Conservation (phyloP, 202 grass and related monocot species). For the Schoenoplectus tabernaemontani region DNA sequence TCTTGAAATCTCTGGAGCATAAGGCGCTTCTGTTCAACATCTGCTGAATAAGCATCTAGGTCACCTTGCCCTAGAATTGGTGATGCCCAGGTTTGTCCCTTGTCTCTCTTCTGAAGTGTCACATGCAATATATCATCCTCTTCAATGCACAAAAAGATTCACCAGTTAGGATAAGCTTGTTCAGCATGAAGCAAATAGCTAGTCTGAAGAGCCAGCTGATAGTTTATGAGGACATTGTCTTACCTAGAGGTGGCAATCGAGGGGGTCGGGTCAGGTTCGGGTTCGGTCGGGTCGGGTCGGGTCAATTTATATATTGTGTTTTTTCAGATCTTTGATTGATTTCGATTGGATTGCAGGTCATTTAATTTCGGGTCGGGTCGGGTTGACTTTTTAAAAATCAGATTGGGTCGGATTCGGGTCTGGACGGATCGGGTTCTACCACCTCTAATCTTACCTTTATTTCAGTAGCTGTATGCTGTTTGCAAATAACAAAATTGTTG, state of each 20-base stretch:
- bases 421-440: too few relatives aligned
- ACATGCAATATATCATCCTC: constrained; percentile 90
- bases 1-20: constrained; percentile 99
- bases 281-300: too few relatives aligned
- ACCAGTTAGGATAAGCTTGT: not conserved
- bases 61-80: constrained; percentile 82
- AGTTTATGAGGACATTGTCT: not conserved
- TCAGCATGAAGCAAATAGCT: not conserved
- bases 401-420: too few relatives aligned
- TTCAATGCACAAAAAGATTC: constrained; percentile 27
- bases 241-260: too few relatives aligned
- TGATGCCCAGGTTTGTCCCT: constrained; percentile 81
- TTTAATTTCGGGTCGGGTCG: too few relatives aligned
- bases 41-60: constrained; percentile 59
- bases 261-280: too few relatives aligned
- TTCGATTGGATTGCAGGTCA: too few relatives aligned
- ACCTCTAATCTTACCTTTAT: too few relatives aligned
- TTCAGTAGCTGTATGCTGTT: not conserved
- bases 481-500: not conserved
- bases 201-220: not conserved
- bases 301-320: too few relatives aligned
- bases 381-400: too few relatives aligned
- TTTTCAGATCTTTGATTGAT: too few relatives aligned
- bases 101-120: constrained; percentile 95
- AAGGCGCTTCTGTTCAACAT: constrained; percentile 88